phyloP scores from a whole-genome alignment of 768 basidiomycete species.

The Mycena filopes region DNA sequence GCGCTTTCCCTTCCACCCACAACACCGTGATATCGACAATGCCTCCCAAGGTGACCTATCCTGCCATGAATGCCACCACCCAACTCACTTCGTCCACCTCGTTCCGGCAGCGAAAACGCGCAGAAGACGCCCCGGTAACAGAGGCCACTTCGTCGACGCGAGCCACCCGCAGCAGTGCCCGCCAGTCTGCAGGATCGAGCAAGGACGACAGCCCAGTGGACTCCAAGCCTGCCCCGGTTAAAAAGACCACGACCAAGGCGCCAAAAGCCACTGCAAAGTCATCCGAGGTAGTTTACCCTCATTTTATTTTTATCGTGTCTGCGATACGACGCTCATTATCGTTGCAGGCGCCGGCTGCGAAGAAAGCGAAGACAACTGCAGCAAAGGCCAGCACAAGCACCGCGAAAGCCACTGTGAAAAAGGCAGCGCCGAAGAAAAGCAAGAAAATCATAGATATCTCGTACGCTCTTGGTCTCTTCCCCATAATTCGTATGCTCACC shows the following conservation, averaged over 20 bases:
- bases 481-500: not conserved
- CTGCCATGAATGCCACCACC: no score
- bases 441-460: conserved; percentile 26
- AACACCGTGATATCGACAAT: conserved; percentile 34
- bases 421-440: conserved; percentile 31
- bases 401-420: conserved; percentile 33
- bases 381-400: conserved; percentile 27
- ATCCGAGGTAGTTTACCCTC: conserved; percentile 22
- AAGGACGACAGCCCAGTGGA: conserved; percentile 41
- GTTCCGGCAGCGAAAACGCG: conserved; percentile 66
- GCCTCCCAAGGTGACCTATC: conserved; percentile 49
- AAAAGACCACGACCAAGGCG: conserved; percentile 37
- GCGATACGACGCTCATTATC: not conserved
- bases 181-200: conserved; percentile 35
- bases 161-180: conserved; percentile 57
- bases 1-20: not conserved
- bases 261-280: conserved; percentile 38
- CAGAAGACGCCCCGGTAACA: conserved; percentile 48
- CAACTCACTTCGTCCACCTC: not conserved
- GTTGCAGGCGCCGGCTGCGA: conserved; percentile 45
- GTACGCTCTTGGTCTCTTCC: conserved; percentile 7
- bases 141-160: conserved; percentile 52
- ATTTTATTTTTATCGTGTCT: conserved; percentile 8
- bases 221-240: conserved; percentile 39
- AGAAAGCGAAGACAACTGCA: conserved; percentile 52